Evolutionary conservation across 208 protist genomes (phyloP), one percentile per base, ranked within the genome.

Genomic region (Entamoeba moshkovskii): DNA sequence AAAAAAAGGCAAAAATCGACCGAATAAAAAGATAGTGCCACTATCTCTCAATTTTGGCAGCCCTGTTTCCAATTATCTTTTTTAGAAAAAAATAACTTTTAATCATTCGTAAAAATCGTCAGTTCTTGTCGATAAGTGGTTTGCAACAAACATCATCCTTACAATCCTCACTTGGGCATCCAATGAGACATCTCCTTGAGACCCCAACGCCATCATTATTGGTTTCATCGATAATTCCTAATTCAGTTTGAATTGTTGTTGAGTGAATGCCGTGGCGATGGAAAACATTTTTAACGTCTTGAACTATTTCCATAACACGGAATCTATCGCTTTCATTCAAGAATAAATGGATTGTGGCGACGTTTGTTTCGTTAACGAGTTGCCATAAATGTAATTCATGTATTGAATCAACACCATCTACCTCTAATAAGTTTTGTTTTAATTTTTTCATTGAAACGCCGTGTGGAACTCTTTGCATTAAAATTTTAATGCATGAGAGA

Each of bases 331-430:
- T 92, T 45, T 95, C 59, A 45, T 49, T 66, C 3, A 95, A 48
- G 11, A 93, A 66, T 18, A 97, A 93, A 46, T 97, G 96, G 0
- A 96, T 92, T 25, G 95, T 94, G n/a, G 92, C 92, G 46, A 97
- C 94, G 1, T 95, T 73, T 16, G 92, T 96, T 25, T 93, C 93
- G 33, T 95, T 94, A 33, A 95, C 94, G 2, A 97, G 93, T 93
- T 97, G 95, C 96, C 96, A 97, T n/a, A 97, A 93, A 49, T 97
- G 96, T 4, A 97, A 85, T n/a, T 96, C 96, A 91, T 97, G 96
- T 5, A 96, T 46, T 38, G 29, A 92, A 15, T 95, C 18, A 4
- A 97, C 94, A 44, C 94, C 95, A 1, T 94, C 52, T 15, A 96
- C 73, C 15, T 94, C 46, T 18, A 94, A 52, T 0, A 96, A 91